Percentiles rank a stretch among this genome's conserved stretches.
Evolutionary conservation across 139 green algal species (phyloP).

Genomic region (Chlamydomonas incerta): DNA sequence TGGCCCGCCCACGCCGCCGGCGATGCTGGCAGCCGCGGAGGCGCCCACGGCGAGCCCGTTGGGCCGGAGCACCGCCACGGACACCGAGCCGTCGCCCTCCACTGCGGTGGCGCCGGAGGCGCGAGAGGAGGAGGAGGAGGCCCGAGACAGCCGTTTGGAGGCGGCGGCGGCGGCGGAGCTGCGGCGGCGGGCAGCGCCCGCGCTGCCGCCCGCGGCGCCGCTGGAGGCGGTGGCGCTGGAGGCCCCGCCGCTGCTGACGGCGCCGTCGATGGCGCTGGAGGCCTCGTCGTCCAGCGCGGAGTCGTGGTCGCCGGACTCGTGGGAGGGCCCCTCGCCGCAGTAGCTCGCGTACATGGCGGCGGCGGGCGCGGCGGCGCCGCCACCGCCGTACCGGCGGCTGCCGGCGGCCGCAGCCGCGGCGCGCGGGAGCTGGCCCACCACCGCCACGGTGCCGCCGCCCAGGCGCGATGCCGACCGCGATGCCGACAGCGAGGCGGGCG

Average conservation of each 20-base stretch:
- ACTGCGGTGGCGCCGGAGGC: too few species aligned
- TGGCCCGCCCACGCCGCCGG: too few species aligned
- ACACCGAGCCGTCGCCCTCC: background rate
- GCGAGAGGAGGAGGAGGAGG: too few species aligned
- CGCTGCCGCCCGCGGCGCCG: background rate
- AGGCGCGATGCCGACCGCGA: too few species aligned
- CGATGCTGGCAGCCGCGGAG: too few species aligned
- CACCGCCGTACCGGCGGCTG: background rate
- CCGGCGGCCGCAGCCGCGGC: background rate
- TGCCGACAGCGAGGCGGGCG: too few species aligned
- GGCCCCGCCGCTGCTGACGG: slow-evolving; percentile 18
- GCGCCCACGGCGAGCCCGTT: too few species aligned
- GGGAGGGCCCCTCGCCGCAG: background rate
- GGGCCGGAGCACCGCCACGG: background rate
- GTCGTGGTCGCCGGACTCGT: background rate
- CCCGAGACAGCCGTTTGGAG: too few species aligned
- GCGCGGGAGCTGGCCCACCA: too few species aligned
- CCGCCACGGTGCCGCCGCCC: too few species aligned
- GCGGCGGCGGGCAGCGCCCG: too few species aligned
- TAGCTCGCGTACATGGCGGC: background rate
- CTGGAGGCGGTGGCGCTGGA: background rate
- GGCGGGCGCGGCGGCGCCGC: background rate
- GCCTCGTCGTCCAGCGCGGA: background rate
- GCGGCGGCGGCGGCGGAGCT: background rate
- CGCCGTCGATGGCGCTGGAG: slow-evolving; percentile 27